These are phyloP conservation scores for Cymbopogon citratus DNA, from an alignment of 176 grass and related monocot species.

Conservation along the genomic window DNA sequence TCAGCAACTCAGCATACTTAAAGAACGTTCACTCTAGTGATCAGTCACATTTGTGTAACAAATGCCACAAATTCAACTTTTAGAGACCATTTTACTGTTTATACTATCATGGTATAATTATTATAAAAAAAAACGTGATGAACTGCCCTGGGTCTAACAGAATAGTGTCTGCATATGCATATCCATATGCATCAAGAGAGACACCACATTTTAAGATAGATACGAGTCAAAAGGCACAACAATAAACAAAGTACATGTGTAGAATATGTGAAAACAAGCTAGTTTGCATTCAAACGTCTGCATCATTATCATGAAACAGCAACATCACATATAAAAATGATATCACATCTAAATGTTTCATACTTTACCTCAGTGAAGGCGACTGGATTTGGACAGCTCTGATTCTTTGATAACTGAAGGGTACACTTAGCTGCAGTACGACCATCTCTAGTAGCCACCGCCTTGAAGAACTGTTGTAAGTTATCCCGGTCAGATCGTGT, in stretches of 20 bases:
- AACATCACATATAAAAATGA: slow-evolving; percentile 16
- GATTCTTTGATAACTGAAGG: slow-evolving; percentile 66
- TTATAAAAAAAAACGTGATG: neutral
- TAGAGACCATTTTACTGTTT: neutral
- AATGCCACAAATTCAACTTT: neutral
- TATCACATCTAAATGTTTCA: slow-evolving; percentile 19
- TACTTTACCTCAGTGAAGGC: slow-evolving; percentile 78
- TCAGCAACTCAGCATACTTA: too few relatives aligned
- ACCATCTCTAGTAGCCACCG: slow-evolving; percentile 82
- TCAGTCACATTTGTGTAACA: neutral
- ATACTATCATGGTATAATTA: neutral
- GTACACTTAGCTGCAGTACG: slow-evolving; percentile 81
- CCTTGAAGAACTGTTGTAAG: slow-evolving; percentile 84
- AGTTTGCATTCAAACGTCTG: neutral
- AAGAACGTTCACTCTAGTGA: neutral
- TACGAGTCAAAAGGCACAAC: neutral
- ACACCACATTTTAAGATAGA: neutral
- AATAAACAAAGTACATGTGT: slow-evolving; percentile 18
- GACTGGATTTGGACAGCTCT: slow-evolving; percentile 77
- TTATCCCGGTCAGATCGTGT: slow-evolving; percentile 71
- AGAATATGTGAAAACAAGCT: neutral
- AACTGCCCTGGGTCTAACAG: slow-evolving; percentile 2
- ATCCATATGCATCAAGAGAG: slow-evolving; percentile 1
- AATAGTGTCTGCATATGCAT: neutral
- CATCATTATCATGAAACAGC: neutral